A percentile compares a stretch with the other conserved stretches of the same genome.
Evolutionary conservation across 2,329 filamentous ascomycete genomes (phyloP).

Genomic region (Nothopassalora personata): DNA sequence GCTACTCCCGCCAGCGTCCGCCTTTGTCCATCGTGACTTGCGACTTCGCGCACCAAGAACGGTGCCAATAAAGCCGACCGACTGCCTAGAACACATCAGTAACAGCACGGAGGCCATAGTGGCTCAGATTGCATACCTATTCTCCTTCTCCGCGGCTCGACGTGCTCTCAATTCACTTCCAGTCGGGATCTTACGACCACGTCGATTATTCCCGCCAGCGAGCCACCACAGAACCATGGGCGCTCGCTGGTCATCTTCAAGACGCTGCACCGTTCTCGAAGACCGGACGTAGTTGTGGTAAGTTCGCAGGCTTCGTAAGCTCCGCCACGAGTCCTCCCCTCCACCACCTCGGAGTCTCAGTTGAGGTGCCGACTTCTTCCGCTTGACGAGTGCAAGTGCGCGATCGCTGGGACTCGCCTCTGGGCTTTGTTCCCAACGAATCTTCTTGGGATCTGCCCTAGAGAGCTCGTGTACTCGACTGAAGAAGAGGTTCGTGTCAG

Average conservation of each 20-base stretch:
- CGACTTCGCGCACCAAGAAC: neutral
- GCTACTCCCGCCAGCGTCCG: neutral
- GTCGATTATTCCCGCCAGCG: neutral
- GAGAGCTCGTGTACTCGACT: neutral
- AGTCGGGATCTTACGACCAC: neutral
- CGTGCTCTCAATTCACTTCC: neutral
- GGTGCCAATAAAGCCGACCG: neutral
- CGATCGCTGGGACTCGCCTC: neutral
- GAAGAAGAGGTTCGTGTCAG: neutral
- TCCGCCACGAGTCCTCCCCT: neutral
- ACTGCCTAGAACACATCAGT: neutral
- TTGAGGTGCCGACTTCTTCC: neutral
- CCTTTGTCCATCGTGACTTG: neutral
- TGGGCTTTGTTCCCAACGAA: neutral
- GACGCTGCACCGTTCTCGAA: neutral
- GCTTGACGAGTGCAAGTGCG: neutral
- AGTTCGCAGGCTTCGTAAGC: neutral
- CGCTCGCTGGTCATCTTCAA: neutral
- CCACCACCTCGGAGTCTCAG: slow-evolving; percentile 1
- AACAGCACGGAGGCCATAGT: too few species aligned
- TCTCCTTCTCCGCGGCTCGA: neutral
- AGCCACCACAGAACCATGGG: neutral
- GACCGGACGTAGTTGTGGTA: neutral
- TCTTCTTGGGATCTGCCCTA: neutral
- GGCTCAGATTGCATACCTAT: neutral